Base-by-base conservation (phyloP, 768 basidiomycete genomes). In the Lactifluus rugatus region DNA sequence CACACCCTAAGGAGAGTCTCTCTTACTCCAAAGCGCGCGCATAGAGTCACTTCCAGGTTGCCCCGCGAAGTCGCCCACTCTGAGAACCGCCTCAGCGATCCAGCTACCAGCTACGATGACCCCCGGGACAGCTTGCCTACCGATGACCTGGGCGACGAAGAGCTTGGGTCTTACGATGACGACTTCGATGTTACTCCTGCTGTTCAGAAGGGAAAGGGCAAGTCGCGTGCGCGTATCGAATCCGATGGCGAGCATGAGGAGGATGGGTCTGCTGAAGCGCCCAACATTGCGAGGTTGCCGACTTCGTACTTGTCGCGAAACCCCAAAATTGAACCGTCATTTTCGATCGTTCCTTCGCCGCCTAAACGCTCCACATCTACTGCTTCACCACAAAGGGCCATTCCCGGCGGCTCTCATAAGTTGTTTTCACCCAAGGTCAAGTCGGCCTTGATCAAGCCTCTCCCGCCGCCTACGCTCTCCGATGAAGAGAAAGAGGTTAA, bases 191-290 rank as follows among this genome's bases (percentile, higher is more conserved):
- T 41, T 23, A 10, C 51, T 2, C 50, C 31, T 23, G 41, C 57
- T 8, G 16, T 19, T 8, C 46, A 36, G 14, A 61, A 59, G 34
- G 51, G 60, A 4, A 61, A 60, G 34, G 56, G 39, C 11, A 51
- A 47, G 32, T 28, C 51, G 13, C 60, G 56, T 14, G n/a, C 37
- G 14, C 57, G 60, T 14, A 59, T 58, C 17, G 56, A 53, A 52
- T 61, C 57, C 19, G 60, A 61, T 37, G 60, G 42, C 1, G 60
- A 48, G 16, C 51, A 44, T 2, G 57, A 61, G 8, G 47, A 49
- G 10, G 57, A 59, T 2, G 44, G 49, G 11, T 49, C 19, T 17
- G 28, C 31, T 17, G 58, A 55, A 11, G 54, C 28, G 5, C 25
- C 13, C 14, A 31, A 17, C 16, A 41, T 36, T 11, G 49, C 21